phyloP scores from a whole-genome alignment of 2,329 filamentous ascomycete genomes.

The Seiridium unicorne region DNA sequence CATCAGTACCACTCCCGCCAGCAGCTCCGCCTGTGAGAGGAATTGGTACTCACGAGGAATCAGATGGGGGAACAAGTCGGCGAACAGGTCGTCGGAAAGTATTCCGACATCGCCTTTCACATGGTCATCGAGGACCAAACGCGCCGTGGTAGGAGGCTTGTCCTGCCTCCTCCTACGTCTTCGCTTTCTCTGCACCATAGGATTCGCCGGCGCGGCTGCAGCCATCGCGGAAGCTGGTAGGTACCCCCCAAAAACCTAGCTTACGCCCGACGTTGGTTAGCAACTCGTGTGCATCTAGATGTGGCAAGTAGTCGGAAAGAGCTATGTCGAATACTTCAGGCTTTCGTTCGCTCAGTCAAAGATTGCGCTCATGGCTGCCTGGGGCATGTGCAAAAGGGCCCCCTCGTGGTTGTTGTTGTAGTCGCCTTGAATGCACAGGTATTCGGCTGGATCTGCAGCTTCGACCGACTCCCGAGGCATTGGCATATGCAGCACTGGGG shows the following conservation, averaged over 20 bases:
- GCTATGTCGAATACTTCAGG: too few species aligned
- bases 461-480: slow-evolving; percentile 8
- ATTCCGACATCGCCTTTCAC: slow-evolving; percentile 83
- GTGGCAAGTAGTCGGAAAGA: too few species aligned
- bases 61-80: slow-evolving; percentile 72
- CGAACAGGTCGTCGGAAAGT: slow-evolving; percentile 81
- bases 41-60: slow-evolving; percentile 45
- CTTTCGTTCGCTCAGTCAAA: too few species aligned
- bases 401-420: too few species aligned
- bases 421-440: too few species aligned
- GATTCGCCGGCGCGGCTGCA: slow-evolving; percentile 21
- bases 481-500: slow-evolving; percentile 2
- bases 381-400: too few species aligned
- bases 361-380: too few species aligned
- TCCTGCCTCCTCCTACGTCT: slow-evolving; percentile 59
- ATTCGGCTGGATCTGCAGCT: not conserved
- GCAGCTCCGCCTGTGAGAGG: slow-evolving; percentile 8
- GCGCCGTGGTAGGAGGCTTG: slow-evolving; percentile 74
- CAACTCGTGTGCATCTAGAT: too few species aligned
- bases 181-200: slow-evolving; percentile 33
- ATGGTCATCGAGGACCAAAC: slow-evolving; percentile 80
- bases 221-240: slow-evolving; percentile 1
- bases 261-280: not conserved
- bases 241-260: not conserved
- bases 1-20: slow-evolving; percentile 10